Percentiles rank a stretch among this genome's conserved stretches.
Evolutionary conservation across 495 filamentous ascomycete species (phyloP).

Genomic region (Bacidia rubella): DNA sequence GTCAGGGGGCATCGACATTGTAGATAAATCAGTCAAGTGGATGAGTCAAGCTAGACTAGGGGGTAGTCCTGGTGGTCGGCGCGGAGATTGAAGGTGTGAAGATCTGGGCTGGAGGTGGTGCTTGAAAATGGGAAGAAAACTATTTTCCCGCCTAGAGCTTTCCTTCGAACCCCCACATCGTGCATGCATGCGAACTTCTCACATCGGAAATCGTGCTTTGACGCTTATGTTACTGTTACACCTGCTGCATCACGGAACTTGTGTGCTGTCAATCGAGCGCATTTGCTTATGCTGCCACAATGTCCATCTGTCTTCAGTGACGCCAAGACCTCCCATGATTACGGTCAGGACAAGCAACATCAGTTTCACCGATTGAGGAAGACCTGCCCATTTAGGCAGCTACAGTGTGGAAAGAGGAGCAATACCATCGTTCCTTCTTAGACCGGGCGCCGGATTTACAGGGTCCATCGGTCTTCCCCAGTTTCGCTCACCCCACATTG

Average conservation of each 20-base stretch:
- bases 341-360: too few species aligned
- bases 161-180: neutral
- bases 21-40: conserved; percentile 6
- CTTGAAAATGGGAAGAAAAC: neutral
- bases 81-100: neutral
- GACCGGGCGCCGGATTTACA: neutral
- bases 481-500: neutral
- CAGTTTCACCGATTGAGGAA: too few species aligned
- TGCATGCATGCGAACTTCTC: neutral
- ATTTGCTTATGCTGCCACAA: too few species aligned
- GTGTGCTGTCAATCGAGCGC: too few species aligned
- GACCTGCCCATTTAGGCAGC: too few species aligned
- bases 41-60: conserved; percentile 3
- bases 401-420: too few species aligned
- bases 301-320: too few species aligned
- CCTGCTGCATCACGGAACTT: too few species aligned
- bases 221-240: too few species aligned
- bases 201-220: neutral
- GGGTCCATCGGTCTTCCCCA: neutral
- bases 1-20: conserved; percentile 11
- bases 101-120: conserved; percentile 6
- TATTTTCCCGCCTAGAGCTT: neutral
- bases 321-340: too few species aligned
- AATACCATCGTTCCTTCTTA: neutral
- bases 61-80: neutral